phyloP scores from a whole-genome alignment of 306 rosid genomes.

The Cicer bijugum region DNA sequence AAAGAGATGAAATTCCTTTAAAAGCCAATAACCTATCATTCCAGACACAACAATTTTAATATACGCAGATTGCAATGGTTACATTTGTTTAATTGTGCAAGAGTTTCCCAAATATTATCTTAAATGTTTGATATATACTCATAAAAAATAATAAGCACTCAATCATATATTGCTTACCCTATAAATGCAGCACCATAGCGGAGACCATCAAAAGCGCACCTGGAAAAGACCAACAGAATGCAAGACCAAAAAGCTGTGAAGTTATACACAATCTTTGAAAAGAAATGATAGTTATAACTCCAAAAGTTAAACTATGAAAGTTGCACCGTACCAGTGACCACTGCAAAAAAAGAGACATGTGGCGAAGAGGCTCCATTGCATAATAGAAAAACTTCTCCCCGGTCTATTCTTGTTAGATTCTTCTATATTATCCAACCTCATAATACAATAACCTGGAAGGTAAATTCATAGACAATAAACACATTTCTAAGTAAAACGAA shows the following conservation, averaged over 20 bases:
- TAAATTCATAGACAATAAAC: conserved; percentile 23
- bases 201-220: conserved; percentile 99
- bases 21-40: conserved; percentile 34
- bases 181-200: conserved; percentile 95
- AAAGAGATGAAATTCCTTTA: conserved; percentile 6
- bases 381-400: conserved; percentile 53
- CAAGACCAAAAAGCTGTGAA: conserved; percentile 19
- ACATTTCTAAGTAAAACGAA: conserved; percentile 28
- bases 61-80: conserved; percentile 11
- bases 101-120: conserved; percentile 26
- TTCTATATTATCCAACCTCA: conserved; percentile 57
- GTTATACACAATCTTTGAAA: conserved; percentile 19
- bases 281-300: conserved; percentile 39
- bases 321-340: conserved; percentile 84
- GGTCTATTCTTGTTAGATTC: conserved; percentile 48
- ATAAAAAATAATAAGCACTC: conserved; percentile 2
- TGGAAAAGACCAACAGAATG: conserved; percentile 47
- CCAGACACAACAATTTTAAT: conserved; percentile 15
- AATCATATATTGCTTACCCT: conserved; percentile 61
- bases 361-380: conserved; percentile 88
- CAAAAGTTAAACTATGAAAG: conserved; percentile 39
- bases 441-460: conserved; percentile 79
- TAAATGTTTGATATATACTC: conserved; percentile 21
- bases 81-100: conserved; percentile 4
- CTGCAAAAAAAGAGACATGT: conserved; percentile 90